phyloP scores from a whole-genome alignment of 2,329 filamentous ascomycete species.

The Atkinsonella texensis region DNA sequence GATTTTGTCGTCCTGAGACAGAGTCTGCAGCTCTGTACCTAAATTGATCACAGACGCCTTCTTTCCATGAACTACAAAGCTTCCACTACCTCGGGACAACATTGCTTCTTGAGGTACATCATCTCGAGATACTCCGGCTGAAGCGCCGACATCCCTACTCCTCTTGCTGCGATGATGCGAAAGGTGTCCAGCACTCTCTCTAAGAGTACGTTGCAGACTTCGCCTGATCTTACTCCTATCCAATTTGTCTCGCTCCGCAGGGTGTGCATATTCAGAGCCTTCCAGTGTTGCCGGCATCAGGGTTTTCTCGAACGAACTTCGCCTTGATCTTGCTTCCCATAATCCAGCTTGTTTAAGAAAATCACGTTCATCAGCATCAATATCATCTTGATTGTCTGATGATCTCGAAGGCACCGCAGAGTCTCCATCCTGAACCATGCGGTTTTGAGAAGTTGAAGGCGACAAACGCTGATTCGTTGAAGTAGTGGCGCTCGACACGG shows the following conservation, averaged over 20 bases:
- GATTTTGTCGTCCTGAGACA: slow-evolving; percentile 61
- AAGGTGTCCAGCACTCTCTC: slow-evolving; percentile 61
- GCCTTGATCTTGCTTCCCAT: slow-evolving; percentile 29
- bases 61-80: slow-evolving; percentile 94
- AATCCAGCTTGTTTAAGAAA: slow-evolving; percentile 57
- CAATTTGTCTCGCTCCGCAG: slow-evolving; percentile 33
- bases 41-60: slow-evolving; percentile 98
- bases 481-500: slow-evolving; percentile 19
- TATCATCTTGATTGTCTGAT: slow-evolving; percentile 26
- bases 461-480: slow-evolving; percentile 16
- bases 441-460: slow-evolving; percentile 12
- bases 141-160: slow-evolving; percentile 45
- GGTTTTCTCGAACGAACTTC: slow-evolving; percentile 21
- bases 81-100: slow-evolving; percentile 67
- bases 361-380: slow-evolving; percentile 56
- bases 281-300: slow-evolving; percentile 24
- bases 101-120: slow-evolving; percentile 47
- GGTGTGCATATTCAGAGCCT: slow-evolving; percentile 19
- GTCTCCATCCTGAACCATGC: slow-evolving; percentile 12
- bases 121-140: slow-evolving; percentile 18
- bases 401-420: slow-evolving; percentile 8
- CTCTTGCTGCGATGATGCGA: slow-evolving; percentile 62
- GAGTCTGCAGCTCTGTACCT: slow-evolving; percentile 74
- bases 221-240: slow-evolving; percentile 63
- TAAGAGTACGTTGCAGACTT: slow-evolving; percentile 78